phyloP scores from a whole-genome alignment of 2,329 filamentous ascomycete species.

The Colletotrichum lupini region DNA sequence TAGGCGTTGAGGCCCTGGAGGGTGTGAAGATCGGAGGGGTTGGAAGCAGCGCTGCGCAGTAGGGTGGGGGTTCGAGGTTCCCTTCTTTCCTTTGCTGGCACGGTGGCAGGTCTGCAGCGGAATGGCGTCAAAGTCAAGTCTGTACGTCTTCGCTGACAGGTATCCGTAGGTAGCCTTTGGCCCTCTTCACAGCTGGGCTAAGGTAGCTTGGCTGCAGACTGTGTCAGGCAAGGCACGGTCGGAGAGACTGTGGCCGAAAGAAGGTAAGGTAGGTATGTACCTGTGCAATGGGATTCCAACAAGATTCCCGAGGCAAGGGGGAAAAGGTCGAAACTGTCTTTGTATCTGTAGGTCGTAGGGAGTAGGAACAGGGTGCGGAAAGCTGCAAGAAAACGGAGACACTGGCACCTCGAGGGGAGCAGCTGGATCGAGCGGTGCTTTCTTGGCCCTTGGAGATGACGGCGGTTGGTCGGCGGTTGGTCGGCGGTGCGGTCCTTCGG shows the following conservation, averaged over 20 bases:
- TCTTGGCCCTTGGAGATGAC: constrained; percentile 10
- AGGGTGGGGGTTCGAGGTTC: constrained; percentile 4
- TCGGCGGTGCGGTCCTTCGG: constrained; percentile 24
- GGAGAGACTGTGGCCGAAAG: background rate
- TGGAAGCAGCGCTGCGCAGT: constrained; percentile 5
- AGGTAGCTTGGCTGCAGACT: background rate
- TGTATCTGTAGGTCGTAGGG: background rate
- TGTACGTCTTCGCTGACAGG: background rate
- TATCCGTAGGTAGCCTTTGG: background rate
- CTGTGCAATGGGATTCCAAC: too few relatives aligned
- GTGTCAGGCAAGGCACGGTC: background rate
- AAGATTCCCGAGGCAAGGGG: constrained; percentile 7
- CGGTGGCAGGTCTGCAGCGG: constrained; percentile 1
- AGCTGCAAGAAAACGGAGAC: constrained; percentile 26
- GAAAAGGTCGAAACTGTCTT: background rate
- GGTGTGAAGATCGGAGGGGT: constrained; percentile 23
- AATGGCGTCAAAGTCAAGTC: constrained; percentile 4
- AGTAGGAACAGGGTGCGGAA: background rate
- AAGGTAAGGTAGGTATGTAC: background rate
- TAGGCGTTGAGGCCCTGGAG: background rate
- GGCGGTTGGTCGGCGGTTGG: constrained; percentile 32
- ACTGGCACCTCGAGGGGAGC: constrained; percentile 7
- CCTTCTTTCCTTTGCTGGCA: constrained; percentile 1
- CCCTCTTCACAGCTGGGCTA: too few relatives aligned
- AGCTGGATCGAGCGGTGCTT: background rate